These are phyloP conservation scores for Auxenochlorella pyrenoidosa DNA, from an alignment of 139 green algal genomes.

Conservation along the genomic window DNA sequence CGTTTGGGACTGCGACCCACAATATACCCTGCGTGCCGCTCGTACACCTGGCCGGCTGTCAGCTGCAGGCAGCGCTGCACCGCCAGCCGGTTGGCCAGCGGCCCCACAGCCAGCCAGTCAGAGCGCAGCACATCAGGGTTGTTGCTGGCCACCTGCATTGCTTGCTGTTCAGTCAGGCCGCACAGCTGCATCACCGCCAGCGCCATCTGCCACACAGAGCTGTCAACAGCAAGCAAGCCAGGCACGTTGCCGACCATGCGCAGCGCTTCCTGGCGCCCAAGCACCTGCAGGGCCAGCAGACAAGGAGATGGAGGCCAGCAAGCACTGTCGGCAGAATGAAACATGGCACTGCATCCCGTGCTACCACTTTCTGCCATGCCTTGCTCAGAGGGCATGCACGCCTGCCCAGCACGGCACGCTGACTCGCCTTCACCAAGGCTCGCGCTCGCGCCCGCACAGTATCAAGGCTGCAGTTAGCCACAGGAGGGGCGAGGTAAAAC, in stretches of 20 bases:
- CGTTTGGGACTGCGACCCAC: too few species aligned
- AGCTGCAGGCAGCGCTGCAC: conserved; percentile 16
- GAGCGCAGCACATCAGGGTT: not conserved
- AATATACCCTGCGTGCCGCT: not conserved
- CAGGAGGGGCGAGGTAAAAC: not conserved
- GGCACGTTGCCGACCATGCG: not conserved
- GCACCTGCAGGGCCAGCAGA: not conserved
- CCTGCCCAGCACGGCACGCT: not conserved
- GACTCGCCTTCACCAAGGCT: not conserved
- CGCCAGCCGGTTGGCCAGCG: conserved; percentile 5
- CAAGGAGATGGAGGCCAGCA: too few species aligned
- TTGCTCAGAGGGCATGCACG: too few species aligned
- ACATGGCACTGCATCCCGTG: too few species aligned
- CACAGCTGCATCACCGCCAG: not conserved
- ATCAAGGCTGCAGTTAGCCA: not conserved
- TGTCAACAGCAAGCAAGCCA: not conserved
- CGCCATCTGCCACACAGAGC: not conserved
- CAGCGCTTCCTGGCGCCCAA: not conserved
- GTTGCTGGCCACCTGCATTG: not conserved
- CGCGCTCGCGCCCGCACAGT: not conserved
- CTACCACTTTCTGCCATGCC: not conserved
- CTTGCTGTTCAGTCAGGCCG: not conserved
- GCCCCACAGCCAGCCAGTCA: not conserved
- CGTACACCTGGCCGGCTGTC: not conserved
- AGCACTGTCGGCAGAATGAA: too few species aligned